A percentile compares a stretch with the other conserved stretches of the same genome.
Conservation (phyloP, 192 early-diverging fungal species). For the Backusella tarrabulga region DNA sequence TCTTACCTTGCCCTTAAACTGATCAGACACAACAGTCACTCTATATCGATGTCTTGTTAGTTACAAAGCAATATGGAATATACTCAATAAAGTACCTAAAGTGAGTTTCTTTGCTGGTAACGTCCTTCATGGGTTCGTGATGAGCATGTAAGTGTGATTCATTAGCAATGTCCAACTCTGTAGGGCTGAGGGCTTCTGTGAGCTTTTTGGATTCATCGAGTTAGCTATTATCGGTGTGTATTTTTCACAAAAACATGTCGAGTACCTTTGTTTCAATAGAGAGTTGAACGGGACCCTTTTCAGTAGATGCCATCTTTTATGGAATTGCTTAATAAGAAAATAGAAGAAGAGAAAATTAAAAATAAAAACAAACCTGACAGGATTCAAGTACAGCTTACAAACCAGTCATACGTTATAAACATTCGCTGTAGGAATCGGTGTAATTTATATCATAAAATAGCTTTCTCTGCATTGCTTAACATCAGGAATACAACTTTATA, state of each 20-base stretch:
- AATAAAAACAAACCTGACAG: not conserved
- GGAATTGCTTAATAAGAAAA: constrained; percentile 10
- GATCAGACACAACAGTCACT: constrained; percentile 3
- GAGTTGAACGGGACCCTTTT: constrained; percentile 33
- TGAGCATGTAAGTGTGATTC: constrained; percentile 78
- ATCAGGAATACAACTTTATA: not conserved
- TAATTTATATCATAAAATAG: not conserved
- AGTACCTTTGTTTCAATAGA: constrained; percentile 33
- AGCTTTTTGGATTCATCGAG: not conserved
- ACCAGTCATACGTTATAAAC: not conserved
- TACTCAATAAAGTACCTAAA: constrained; percentile 52
- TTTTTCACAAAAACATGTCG: not conserved
- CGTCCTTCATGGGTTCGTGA: constrained; percentile 84
- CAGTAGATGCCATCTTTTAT: constrained; percentile 15
- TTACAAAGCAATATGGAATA: not conserved
- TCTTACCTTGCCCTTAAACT: constrained; percentile 9
- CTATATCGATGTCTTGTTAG: not conserved
- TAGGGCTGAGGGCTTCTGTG: constrained; percentile 50
- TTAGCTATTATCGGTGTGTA: not conserved
- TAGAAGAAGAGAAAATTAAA: not conserved
- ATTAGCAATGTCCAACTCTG: constrained; percentile 67
- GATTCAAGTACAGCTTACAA: not conserved
- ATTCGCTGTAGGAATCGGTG: not conserved
- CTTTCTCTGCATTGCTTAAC: not conserved
- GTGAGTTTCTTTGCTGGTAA: constrained; percentile 76